Evolutionary conservation across 108 stramenopile species (phyloP), one percentile per base, ranked within the genome.

Genomic region (Pseudonitzschia multistriata): DNA sequence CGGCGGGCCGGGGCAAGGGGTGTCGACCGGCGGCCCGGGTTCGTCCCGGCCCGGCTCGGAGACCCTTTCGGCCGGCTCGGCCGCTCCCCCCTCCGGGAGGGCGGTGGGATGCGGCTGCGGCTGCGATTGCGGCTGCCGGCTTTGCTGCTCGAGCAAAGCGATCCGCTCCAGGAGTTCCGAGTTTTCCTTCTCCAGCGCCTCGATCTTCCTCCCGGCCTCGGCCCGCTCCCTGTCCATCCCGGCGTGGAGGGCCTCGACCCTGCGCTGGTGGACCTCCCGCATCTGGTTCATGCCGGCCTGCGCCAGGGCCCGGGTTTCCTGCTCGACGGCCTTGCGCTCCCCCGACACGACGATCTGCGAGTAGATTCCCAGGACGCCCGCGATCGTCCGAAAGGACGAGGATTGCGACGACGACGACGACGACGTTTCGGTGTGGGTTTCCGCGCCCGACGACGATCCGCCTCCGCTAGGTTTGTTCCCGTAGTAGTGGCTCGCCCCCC

Each of bases 301-400:
- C 48, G 68, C 61, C 24, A 66, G 53, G 2, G 29, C 66, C 8
- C 68, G 49, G 19, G 76, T 52, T 31, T 73, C 76, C 14, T 72
- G 57, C 11, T 67, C 49, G 36, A 69, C 75, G 3, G 52, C 47
- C 24, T 62, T 57, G 1, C 70, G 61, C 50, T 78, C 77, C 21
- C 56, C 59, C 50, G 82, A 62, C 55, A 84, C 52, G 59, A 73
- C 64, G 74, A 74, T 70, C 74, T 86, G 67, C 56, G 86, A 55
- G 74, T 72, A 78, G 25, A 82, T 25, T n/a, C 74, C 77, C 25
- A 82, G 17, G 0, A 78, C 81, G 30, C 73, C 67, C 36, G 82
- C 40, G 25, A 83, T 35, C 0, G 81, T 63, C 72, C 54, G 68
- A 52, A 87, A 70, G 31, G 50, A 52, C n/a, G 49, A 49, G 7